Conservation (phyloP, 2,329 filamentous ascomycete genomes). For the Ophiostoma quercus region DNA sequence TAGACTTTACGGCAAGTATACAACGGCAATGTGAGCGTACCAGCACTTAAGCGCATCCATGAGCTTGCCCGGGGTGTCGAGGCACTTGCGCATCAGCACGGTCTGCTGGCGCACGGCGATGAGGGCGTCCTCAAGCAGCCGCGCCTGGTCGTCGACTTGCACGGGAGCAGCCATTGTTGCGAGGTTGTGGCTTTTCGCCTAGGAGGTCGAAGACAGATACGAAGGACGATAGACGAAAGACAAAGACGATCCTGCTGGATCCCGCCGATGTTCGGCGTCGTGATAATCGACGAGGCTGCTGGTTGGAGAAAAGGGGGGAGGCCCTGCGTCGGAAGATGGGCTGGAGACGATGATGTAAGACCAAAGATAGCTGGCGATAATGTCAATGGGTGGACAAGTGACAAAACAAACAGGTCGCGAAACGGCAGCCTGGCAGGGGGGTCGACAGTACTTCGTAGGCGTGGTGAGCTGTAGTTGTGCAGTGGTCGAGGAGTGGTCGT, state of each 20-base stretch:
- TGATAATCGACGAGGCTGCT: constrained; percentile 5
- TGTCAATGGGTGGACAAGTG: not conserved
- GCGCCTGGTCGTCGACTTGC: constrained; percentile 73
- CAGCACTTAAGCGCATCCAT: constrained; percentile 99
- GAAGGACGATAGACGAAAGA: not conserved
- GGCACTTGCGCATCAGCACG: constrained; percentile 91
- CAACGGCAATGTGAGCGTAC: constrained; percentile 48
- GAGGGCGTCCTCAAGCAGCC: constrained; percentile 94
- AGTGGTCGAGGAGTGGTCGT: not conserved
- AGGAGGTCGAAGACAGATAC: not conserved
- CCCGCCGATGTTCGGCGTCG: constrained; percentile 20
- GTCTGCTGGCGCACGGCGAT: constrained; percentile 96
- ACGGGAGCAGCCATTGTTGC: constrained; percentile 42
- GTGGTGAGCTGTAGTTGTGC: constrained; percentile 3
- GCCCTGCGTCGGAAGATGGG: not conserved
- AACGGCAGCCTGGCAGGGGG: constrained; percentile 13
- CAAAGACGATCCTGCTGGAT: constrained; percentile 13
- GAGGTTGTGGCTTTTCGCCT: not conserved
- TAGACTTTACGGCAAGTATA: constrained; percentile 14
- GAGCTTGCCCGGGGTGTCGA: constrained; percentile 94
- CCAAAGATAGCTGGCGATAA: not conserved
- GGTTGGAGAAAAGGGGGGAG: constrained; percentile 9
- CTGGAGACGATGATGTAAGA: not conserved
- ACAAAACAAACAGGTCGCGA: not conserved
- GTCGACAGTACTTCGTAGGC: not conserved